Evolutionary conservation across 1,284 basidiomycete genomes (phyloP).

Genomic region (Apiotrichum montevideense): DNA sequence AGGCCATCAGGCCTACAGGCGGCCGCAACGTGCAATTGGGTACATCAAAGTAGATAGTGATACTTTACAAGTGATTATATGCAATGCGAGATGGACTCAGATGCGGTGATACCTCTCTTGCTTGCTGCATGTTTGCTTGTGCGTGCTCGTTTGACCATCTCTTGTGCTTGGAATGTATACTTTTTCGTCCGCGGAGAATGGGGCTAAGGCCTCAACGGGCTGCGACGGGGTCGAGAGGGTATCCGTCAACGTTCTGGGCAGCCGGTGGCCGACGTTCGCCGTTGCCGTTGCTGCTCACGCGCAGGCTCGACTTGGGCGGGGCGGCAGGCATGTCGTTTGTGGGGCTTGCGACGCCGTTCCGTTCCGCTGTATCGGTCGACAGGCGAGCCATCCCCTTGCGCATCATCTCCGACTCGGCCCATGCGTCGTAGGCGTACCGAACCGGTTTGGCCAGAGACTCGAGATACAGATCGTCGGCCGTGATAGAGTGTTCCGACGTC

Average conservation of each 20-base stretch:
- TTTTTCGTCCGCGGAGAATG: not conserved
- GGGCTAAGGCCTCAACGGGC: too few relatives aligned
- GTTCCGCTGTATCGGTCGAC: not conserved
- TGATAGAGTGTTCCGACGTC: slow-evolving; percentile 28
- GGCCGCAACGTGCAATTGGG: slow-evolving; percentile 1
- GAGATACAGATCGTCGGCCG: slow-evolving; percentile 29
- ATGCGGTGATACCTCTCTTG: not conserved
- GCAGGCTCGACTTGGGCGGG: not conserved
- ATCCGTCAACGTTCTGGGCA: too few relatives aligned
- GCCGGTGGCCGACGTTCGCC: too few relatives aligned
- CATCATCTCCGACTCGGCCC: slow-evolving; percentile 27
- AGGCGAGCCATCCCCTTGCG: not conserved
- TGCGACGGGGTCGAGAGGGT: too few relatives aligned
- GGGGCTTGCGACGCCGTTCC: not conserved
- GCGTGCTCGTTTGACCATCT: too few relatives aligned
- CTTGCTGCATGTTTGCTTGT: not conserved
- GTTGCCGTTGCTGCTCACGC: too few relatives aligned
- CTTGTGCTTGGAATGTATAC: not conserved
- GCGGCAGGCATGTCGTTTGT: not conserved
- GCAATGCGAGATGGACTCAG: slow-evolving; percentile 3
- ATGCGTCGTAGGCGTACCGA: slow-evolving; percentile 46
- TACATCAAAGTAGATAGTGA: slow-evolving; percentile 2
- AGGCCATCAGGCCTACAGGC: not conserved
- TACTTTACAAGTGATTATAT: slow-evolving; percentile 6
- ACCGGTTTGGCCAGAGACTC: slow-evolving; percentile 26